Percentiles rank a stretch among this genome's conserved stretches.
Evolutionary conservation across 148 eudicot species (phyloP).

Genomic region (Arctostaphylos glauca): DNA sequence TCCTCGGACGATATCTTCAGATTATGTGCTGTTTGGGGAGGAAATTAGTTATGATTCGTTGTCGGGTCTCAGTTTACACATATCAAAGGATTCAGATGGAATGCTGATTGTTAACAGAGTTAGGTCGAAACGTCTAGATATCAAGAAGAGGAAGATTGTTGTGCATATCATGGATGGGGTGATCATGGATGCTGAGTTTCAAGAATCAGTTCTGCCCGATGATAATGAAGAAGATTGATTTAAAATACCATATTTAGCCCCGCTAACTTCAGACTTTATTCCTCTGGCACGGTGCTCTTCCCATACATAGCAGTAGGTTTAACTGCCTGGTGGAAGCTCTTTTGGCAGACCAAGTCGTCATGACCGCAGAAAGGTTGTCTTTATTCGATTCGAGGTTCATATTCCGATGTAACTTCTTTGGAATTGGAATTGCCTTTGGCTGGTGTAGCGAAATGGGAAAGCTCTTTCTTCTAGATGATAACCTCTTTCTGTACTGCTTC

Average conservation of each 20-base stretch:
- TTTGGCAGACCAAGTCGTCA: too few species aligned
- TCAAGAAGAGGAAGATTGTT: slow-evolving; percentile 48
- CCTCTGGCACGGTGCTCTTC: too few species aligned
- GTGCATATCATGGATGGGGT: slow-evolving; percentile 87
- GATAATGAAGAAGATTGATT: slow-evolving; percentile 32
- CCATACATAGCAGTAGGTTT: too few species aligned
- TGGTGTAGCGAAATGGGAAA: too few species aligned
- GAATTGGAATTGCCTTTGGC: too few species aligned
- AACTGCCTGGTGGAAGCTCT: too few species aligned
- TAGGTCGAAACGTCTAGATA: slow-evolving; percentile 41
- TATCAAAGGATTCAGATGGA: slow-evolving; percentile 52
- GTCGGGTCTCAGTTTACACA: slow-evolving; percentile 48
- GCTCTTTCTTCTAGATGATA: too few species aligned
- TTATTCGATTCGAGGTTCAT: too few species aligned
- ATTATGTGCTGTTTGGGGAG: slow-evolving; percentile 36
- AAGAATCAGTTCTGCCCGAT: slow-evolving; percentile 47
- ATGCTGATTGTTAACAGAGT: slow-evolving; percentile 61
- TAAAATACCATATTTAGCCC: neutral
- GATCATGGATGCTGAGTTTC: slow-evolving; percentile 79
- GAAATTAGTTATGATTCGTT: slow-evolving; percentile 57
- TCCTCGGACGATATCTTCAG: slow-evolving; percentile 51
- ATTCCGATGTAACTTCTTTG: too few species aligned
- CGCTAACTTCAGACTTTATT: neutral
- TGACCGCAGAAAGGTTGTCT: too few species aligned
- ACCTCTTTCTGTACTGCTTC: too few species aligned